These are phyloP conservation scores for Thalassiosira sp. DNA, from an alignment of 352 stramenopile genomes.

Conservation along the genomic window DNA sequence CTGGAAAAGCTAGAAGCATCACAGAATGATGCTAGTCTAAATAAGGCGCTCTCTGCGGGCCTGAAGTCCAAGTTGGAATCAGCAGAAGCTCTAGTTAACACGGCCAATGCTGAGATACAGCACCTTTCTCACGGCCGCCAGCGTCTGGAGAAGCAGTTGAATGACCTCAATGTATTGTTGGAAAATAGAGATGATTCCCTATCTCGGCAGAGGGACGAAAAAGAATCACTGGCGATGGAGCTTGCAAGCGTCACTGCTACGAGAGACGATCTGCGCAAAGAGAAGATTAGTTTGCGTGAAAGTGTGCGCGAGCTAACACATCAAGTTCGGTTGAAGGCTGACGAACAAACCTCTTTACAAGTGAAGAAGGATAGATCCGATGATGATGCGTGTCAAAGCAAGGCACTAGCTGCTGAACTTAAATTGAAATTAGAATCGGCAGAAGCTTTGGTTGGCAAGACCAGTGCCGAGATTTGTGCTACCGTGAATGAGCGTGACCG, in stretches of 20 bases:
- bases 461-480: not conserved
- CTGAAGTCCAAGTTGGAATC: slow-evolving; percentile 34
- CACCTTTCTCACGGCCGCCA: slow-evolving; percentile 15
- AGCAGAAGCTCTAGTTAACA: slow-evolving; percentile 15
- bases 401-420: slow-evolving; percentile 1
- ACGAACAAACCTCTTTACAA: no score
- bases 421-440: slow-evolving; percentile 4
- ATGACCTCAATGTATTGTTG: slow-evolving; percentile 3
- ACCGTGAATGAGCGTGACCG: not conserved
- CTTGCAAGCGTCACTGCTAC: slow-evolving; percentile 7
- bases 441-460: not conserved
- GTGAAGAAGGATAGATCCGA: no score
- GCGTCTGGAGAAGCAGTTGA: slow-evolving; percentile 14
- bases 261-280: not conserved
- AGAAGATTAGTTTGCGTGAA: not conserved
- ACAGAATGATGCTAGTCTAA: not conserved
- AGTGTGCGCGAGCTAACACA: not conserved
- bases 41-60: slow-evolving; percentile 13
- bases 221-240: not conserved
- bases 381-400: slow-evolving; percentile 4
- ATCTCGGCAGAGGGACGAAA: slow-evolving; percentile 2
- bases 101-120: slow-evolving; percentile 22
- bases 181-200: not conserved
- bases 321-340: slow-evolving; percentile 6
- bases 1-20: slow-evolving; percentile 4